These are phyloP conservation scores for Neurospora hispaniola DNA, from an alignment of 495 filamentous ascomycete genomes.

Conservation along the genomic window DNA sequence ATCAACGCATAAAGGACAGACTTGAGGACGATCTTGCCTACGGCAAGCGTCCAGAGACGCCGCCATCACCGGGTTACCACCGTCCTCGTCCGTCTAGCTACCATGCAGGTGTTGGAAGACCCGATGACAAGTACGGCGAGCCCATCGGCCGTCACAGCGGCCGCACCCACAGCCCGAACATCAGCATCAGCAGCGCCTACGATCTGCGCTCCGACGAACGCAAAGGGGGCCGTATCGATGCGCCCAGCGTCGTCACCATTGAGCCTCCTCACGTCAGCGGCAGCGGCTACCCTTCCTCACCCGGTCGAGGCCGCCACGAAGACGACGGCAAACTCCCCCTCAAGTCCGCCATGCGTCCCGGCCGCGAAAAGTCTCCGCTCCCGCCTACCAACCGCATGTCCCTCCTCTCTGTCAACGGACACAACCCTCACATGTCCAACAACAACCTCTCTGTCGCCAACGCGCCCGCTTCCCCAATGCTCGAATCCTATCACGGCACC, in stretches of 20 bases:
- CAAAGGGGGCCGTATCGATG: conserved; percentile 8
- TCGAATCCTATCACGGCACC: conserved; percentile 88
- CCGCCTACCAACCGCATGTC: conserved; percentile 41
- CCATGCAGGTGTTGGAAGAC: neutral
- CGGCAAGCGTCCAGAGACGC: conserved; percentile 16
- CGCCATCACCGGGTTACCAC: conserved; percentile 18
- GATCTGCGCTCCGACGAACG: conserved; percentile 7
- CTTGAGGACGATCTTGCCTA: too few species aligned
- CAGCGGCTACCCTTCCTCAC: conserved; percentile 9
- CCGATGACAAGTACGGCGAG: neutral
- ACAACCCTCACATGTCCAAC: conserved; percentile 24
- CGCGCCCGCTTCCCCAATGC: conserved; percentile 68
- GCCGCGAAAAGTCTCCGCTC: conserved; percentile 33
- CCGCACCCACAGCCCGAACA: conserved; percentile 17
- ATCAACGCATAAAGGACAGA: too few species aligned
- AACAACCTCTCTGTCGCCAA: conserved; percentile 33
- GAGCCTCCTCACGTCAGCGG: conserved; percentile 14
- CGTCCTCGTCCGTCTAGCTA: neutral
- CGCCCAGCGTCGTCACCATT: conserved; percentile 25
- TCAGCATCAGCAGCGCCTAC: conserved; percentile 3
- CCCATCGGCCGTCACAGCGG: conserved; percentile 17
- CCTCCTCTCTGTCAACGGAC: conserved; percentile 31
- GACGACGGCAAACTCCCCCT: conserved; percentile 6
- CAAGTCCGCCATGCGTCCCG: conserved; percentile 23
- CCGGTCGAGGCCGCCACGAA: conserved; percentile 2